A percentile compares a stretch with the other conserved stretches of the same genome.
Conservation (phyloP, 768 basidiomycete genomes). For the Albatrellus ellisii region DNA sequence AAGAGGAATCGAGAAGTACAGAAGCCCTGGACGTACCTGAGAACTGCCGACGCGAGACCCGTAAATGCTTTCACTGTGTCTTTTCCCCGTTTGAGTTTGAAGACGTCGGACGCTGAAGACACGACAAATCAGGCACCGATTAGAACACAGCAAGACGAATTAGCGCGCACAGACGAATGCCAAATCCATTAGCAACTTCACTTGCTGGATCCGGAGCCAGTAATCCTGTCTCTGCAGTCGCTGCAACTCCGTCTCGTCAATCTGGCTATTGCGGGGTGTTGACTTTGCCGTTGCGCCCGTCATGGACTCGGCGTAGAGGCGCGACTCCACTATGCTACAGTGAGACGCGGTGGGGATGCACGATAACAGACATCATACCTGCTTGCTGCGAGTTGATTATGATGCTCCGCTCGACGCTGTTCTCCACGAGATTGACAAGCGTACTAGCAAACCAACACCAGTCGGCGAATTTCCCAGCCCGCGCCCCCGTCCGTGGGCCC, state of each 20-base stretch:
- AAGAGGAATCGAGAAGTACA: constrained; percentile 10
- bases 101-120: constrained; percentile 62
- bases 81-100: constrained; percentile 48
- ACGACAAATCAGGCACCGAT: neutral
- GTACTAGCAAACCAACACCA: constrained; percentile 83
- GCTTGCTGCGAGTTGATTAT: constrained; percentile 49
- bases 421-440: constrained; percentile 71
- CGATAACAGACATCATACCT: constrained; percentile 26
- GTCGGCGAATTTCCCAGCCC: constrained; percentile 64
- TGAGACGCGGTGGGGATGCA: constrained; percentile 5
- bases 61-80: constrained; percentile 48
- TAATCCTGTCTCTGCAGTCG: constrained; percentile 59
- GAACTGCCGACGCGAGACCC: constrained; percentile 55
- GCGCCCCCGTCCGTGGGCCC: constrained; percentile 47
- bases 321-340: constrained; percentile 43
- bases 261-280: constrained; percentile 38
- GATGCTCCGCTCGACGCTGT: constrained; percentile 65
- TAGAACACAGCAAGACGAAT: constrained; percentile 9
- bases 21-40: constrained; percentile 38
- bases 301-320: constrained; percentile 66
- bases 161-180: constrained; percentile 67
- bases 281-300: constrained; percentile 57
- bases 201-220: constrained; percentile 59
- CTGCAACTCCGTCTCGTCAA: constrained; percentile 58
- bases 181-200: constrained; percentile 73